Evolutionary conservation across 441 rosid species (phyloP).

Genomic region (Viola pubescens): DNA sequence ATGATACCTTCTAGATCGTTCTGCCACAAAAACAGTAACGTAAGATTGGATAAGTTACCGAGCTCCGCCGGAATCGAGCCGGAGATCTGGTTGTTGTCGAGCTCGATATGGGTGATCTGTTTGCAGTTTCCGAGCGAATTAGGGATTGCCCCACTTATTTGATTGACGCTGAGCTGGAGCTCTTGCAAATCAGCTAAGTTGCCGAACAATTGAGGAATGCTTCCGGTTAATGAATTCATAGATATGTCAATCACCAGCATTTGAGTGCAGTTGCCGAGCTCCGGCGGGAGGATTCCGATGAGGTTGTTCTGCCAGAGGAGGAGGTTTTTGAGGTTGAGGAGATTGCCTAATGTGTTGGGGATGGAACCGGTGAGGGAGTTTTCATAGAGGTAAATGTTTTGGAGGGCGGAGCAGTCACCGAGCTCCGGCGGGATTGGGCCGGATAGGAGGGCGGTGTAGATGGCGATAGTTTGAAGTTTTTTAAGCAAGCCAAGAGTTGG

Average conservation of each 20-base stretch:
- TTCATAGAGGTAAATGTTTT: slow-evolving; percentile 70
- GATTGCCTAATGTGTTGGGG: slow-evolving; percentile 58
- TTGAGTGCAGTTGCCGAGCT: slow-evolving; percentile 55
- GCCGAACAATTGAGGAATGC: slow-evolving; percentile 61
- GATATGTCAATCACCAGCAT: slow-evolving; percentile 63
- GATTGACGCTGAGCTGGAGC: slow-evolving; percentile 79
- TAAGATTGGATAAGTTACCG: slow-evolving; percentile 42
- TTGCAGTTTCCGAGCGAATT: slow-evolving; percentile 52
- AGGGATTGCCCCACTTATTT: slow-evolving; percentile 71
- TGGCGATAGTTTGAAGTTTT: slow-evolving; percentile 64
- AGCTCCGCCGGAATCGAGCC: slow-evolving; percentile 52
- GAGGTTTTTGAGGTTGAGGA: slow-evolving; percentile 43
- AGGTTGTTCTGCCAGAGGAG: slow-evolving; percentile 71
- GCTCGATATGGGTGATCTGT: slow-evolving; percentile 53
- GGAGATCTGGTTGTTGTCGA: slow-evolving; percentile 69
- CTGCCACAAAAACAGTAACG: slow-evolving; percentile 57
- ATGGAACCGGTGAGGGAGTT: slow-evolving; percentile 74
- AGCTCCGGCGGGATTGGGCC: slow-evolving; percentile 72
- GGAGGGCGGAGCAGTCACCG: slow-evolving; percentile 63
- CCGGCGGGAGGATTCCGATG: slow-evolving; percentile 59
- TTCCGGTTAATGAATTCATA: slow-evolving; percentile 62
- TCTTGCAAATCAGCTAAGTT: slow-evolving; percentile 61
- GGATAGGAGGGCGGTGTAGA: slow-evolving; percentile 66
- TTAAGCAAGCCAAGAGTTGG: slow-evolving; percentile 56
- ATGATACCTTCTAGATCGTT: slow-evolving; percentile 58